Evolutionary conservation across 257 asterid species (phyloP).

Genomic region (Datura wrightii): DNA sequence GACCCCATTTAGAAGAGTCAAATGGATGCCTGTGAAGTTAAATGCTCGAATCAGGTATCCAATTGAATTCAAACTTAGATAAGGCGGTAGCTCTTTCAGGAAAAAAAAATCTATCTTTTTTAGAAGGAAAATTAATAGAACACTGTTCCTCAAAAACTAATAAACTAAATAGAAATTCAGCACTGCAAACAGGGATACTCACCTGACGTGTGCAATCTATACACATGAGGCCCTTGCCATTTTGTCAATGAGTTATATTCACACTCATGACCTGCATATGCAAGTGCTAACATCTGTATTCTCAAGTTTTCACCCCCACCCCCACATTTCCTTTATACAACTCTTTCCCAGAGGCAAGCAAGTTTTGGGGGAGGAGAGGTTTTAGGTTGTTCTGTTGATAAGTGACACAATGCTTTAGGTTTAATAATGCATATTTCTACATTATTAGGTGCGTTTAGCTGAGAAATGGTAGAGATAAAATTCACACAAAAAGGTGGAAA

Average conservation of each 20-base stretch:
- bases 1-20: conserved; percentile 98
- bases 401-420: conserved; percentile 2
- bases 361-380: not conserved
- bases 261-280: not conserved
- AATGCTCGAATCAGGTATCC: conserved; percentile 10
- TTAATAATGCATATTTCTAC: not conserved
- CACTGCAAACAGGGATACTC: not conserved
- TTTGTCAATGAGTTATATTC: not conserved
- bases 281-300: not conserved
- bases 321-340: not conserved
- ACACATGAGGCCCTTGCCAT: conserved; percentile 6
- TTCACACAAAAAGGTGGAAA: not conserved
- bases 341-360: not conserved
- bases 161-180: not conserved
- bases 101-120: not conserved
- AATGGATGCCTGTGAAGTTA: conserved; percentile 81
- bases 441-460: not conserved
- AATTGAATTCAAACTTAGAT: conserved; percentile 19
- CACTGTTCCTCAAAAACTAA: not conserved
- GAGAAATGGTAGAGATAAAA: not conserved
- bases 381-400: conserved; percentile 1
- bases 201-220: conserved; percentile 17
- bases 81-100: not conserved
- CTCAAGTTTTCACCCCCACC: not conserved
- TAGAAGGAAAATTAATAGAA: not conserved